Evolutionary conservation across 306 rosid genomes (phyloP), one percentile per base, ranked within the genome.

Genomic region (Trifolium dubium): DNA sequence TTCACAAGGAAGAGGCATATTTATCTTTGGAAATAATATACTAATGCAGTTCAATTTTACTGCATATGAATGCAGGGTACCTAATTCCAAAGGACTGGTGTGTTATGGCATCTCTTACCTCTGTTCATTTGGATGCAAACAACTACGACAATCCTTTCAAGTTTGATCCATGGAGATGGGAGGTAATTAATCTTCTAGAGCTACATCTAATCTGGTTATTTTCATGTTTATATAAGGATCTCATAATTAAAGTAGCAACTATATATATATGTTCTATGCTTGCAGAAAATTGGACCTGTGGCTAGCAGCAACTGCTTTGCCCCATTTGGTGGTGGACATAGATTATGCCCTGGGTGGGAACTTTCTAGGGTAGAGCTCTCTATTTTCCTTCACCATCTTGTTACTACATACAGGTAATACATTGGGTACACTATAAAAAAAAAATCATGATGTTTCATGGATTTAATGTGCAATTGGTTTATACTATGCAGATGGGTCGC

Each of bases 101-200:
- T 49, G 78, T 84, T 35, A 78, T 94, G 97, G 92, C 99, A 14
- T 94, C 90, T 30, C 87, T 94, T 66, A 86, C 76, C 12, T 86
- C 99, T 12, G 92, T 94, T 78, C 99, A 94, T 79, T 77, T 94
- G 89, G 88, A 87, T 55, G 70, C 62, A 73, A 79, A 78, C 10
- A 89, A 79, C 68, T 94, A 90, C 11, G 74, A 83, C 73, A 86
- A 87, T 73, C 89, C 99, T 17, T 84, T 68, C 69, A 51, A 86
- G 50, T 94, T 94, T 77, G 79, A 92, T 78, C 99, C 89, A 81
- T 80, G 93, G 92, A 90, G 99, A 82, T 94, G 99, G 99, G 92
- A 88, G 97, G 98, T 91, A 82, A 67, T 46, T 67, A 19, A 67
- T 49, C 31, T 59, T 18, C 18, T 60, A 46, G 3, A 60, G 64